Base-by-base conservation (phyloP, 2,329 filamentous ascomycete genomes). In the Lachnellula arida region DNA sequence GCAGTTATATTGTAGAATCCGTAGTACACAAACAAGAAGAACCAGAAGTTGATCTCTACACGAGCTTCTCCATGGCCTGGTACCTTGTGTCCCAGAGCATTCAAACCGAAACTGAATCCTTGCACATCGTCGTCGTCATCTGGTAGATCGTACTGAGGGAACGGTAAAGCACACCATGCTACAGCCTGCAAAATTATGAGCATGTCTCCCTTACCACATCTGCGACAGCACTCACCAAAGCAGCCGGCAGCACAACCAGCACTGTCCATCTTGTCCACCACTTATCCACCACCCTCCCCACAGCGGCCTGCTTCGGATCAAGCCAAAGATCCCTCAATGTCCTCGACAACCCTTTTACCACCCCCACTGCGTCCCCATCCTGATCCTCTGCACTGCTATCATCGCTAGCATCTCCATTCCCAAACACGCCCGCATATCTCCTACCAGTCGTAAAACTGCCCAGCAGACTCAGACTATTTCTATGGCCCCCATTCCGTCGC, bases 21-120 rank as follows among this genome's bases (percentile, higher is more conserved):
- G 68, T 88, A 88, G 72, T 87, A 88, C 55, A 86, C 80, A 49
- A 86, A 79, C 39, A 88, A 74, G 66, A 88, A 88, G 75, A 86
- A 87, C 84, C 85, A 88, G 66, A 87, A 87, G 72, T 85, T 86
- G 62, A 87, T 79, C 59, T 81, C 78, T 4, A 87, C 84, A 43
- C 80, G 75, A 5, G 84, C 81, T 62, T 79, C 76, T 56, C 85
- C 85, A 73, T 87, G 83, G 25, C 84, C 84, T 0, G 84, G 83
- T 0, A 74, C 71, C 53, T 77, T 79, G 60, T 74, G 73, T 40
- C 69, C 70, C 22, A 54, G 19, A 12, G 37, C 8, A 19, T 42
- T 53, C 28, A 37, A 19, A 40, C 40, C 49, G 37, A 60, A 54
- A 37, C 50, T 51, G 49, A 56, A 23, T 49, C 46, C 25, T 37